Evolutionary conservation across 192 early-diverging fungal genomes (phyloP), one percentile per base, ranked within the genome.

Genomic region (Cetraspora pellucida): DNA sequence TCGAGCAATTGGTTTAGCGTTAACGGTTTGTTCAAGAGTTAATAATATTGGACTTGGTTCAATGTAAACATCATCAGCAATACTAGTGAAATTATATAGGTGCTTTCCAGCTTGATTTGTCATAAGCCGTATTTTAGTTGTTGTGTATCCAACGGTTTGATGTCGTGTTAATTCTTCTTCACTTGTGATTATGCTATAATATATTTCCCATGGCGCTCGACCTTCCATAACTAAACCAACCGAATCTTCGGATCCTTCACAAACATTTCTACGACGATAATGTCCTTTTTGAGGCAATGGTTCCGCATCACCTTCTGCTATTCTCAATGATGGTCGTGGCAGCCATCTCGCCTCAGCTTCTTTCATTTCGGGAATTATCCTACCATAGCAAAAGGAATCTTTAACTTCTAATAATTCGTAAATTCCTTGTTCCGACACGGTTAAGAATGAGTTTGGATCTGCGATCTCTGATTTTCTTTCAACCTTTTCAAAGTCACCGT

Each of bases 341-440:
- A 80, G 31, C 77, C 78, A 82, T 11, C 23, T 57, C 0, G 78
- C 79, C 37, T 72, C 46, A 25, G 75, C 77, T 16, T 80, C 50
- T 52, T 66, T 63, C 19, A 65, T 27, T 9, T 80, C 67, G 13
- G 64, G 61, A 19, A 80, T 77, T 8, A 84, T 79, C 54, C 78
- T 78, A n/a, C 85, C 85, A 43, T 59, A 46, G 25, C 85, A 86
- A 58, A 78, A 78, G 2, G 82, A 47, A 76, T 86, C 85, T 63
- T 81, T 66, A 8, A 86, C 80, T 21, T 64, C 70, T 10, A 84
- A 17, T 43, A 86, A 75, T 66, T 84, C 81, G 43, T 86, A 86
- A 3, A 57, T 64, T 68, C 85, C 85, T n/a, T 66, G 73, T 46
- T 79, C 61, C 5, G 43, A 45, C 1, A 84, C 85, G 0, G 52